These are phyloP conservation scores for Rubus idaeus DNA, from an alignment of 306 rosid species.

Conservation along the genomic window DNA sequence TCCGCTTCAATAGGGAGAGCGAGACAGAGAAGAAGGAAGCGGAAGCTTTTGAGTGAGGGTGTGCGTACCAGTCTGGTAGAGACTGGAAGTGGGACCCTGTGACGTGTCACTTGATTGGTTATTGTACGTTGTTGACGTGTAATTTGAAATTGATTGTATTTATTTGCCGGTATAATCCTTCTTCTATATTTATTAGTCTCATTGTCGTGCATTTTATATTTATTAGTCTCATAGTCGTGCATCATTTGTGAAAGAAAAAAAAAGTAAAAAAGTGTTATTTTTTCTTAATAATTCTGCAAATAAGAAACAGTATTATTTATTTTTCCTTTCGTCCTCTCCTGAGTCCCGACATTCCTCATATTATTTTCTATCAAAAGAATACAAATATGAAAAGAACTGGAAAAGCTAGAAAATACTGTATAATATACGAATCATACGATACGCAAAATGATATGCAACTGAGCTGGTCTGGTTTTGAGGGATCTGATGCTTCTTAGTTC, in stretches of 20 bases:
- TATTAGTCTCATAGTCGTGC: too few relatives aligned
- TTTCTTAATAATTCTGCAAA: not conserved
- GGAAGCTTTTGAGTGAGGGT: not conserved
- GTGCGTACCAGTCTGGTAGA: conserved; percentile 21
- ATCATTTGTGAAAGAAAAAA: too few relatives aligned
- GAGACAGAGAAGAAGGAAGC: not conserved
- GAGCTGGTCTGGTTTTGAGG: not conserved
- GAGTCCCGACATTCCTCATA: not conserved
- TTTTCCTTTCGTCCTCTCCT: not conserved
- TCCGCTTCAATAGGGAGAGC: conserved; percentile 35
- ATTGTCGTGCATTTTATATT: too few relatives aligned
- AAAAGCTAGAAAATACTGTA: not conserved
- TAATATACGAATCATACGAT: too few relatives aligned
- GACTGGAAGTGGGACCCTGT: conserved; percentile 25
- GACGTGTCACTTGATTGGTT: conserved; percentile 11
- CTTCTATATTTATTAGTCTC: too few relatives aligned
- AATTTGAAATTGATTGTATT: too few relatives aligned
- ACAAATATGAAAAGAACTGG: not conserved
- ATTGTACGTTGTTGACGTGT: conserved; percentile 12
- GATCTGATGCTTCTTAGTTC: not conserved
- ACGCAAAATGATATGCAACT: not conserved
- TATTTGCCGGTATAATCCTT: too few relatives aligned
- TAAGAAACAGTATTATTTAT: too few relatives aligned
- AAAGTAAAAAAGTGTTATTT: too few relatives aligned
- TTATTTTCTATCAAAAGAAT: not conserved